Base-by-base conservation (phyloP, 2,329 filamentous ascomycete genomes). In the Ophiostoma montium region DNA sequence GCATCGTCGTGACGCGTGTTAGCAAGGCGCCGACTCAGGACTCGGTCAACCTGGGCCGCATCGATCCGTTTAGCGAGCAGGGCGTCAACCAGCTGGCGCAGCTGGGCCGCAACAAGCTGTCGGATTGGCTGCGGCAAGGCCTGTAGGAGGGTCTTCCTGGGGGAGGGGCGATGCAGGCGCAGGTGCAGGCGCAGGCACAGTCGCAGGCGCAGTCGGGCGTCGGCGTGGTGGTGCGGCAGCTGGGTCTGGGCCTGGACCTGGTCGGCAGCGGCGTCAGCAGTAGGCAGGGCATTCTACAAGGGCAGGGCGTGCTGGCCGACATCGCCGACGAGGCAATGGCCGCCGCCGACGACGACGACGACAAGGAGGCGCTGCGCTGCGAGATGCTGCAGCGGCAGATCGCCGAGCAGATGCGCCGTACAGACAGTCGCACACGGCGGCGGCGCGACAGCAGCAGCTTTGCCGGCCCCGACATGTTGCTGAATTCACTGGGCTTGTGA, bases 11-110 rank as follows among this genome's bases (percentile, higher is more conserved):
- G 45, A 88, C 88, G 63, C 75, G 92, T 57, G 92, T 96, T 60
- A 95, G 86, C 74, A 83, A 84, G 65, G 89, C 92, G 36, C 92
- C 92, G 10, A 81, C 83, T 38, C 85, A 94, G 60, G 92, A 98
- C 68, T 82, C 88, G 58, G 87, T 44, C 42, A 44, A 88, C 62
- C 78, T 95, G 65, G 87, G 92, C 72, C 86, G 85, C 62, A 90
- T 96, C 66, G 90, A 96, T 64, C 79, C 63, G 11, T 65, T 96
- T 50, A 94, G 87, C 60, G 90, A 96, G 67, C 88, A 95, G 67
- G 90, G 90, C 46, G 79, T 96, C 65, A 81, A 95, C 67, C 95
- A 95, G 69, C 74, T 90, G 57, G 92, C 89, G 67, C 86, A 95
- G 65, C 84, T 95, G 64, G 90, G 89, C 63, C 94, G 92, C 74